Conservation (phyloP, 2,329 filamentous ascomycete genomes). For the Penicillium sp. region DNA sequence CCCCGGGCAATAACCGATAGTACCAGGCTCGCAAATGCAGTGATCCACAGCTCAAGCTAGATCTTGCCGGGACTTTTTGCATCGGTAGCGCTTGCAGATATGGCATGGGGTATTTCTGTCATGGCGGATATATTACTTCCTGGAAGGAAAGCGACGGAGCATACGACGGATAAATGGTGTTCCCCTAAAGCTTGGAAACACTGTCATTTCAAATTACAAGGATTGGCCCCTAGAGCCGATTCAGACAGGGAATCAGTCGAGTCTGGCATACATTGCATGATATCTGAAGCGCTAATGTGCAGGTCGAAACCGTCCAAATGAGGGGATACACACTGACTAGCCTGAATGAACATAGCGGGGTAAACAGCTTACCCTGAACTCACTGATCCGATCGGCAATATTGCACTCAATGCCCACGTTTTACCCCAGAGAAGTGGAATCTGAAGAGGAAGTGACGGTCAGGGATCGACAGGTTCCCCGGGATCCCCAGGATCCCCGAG, state of each 20-base stretch:
- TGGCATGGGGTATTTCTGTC: not conserved
- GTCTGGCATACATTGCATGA: not conserved
- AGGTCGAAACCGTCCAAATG: not conserved
- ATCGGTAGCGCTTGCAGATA: conserved; percentile 14
- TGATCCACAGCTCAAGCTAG: too few species aligned
- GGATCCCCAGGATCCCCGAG: not conserved
- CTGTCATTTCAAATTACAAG: not conserved
- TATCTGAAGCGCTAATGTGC: not conserved
- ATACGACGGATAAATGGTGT: not conserved
- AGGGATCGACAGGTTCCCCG: conserved; percentile 1
- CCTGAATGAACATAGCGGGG: not conserved
- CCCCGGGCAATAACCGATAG: not conserved
- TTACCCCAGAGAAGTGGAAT: not conserved
- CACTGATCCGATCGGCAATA: not conserved
- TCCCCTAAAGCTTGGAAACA: not conserved
- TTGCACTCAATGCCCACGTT: not conserved
- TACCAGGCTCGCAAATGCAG: not conserved
- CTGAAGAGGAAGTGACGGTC: not conserved
- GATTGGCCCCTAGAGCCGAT: not conserved
- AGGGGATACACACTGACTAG: not conserved
- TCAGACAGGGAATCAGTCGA: not conserved
- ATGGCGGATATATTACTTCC: not conserved
- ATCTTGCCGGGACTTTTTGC: not conserved
- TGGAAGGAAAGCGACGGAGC: not conserved
- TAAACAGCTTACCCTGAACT: not conserved